These are phyloP conservation scores for Neurospora sp. DNA, from an alignment of 495 filamentous ascomycete genomes.

Conservation along the genomic window DNA sequence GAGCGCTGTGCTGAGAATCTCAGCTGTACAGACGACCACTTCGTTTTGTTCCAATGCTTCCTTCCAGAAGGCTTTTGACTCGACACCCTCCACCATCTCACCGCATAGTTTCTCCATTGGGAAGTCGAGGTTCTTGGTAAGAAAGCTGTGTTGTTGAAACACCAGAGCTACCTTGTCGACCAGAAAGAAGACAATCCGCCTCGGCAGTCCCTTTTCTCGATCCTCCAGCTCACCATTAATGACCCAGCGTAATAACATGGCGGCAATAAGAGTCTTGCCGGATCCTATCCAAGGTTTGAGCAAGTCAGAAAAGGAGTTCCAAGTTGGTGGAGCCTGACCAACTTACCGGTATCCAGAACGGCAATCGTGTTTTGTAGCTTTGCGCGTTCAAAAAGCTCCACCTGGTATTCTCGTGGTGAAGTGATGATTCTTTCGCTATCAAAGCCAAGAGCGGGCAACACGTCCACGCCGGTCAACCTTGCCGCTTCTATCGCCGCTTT, in stretches of 20 bases:
- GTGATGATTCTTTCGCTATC: slow-evolving; percentile 47
- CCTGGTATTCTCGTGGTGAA: slow-evolving; percentile 80
- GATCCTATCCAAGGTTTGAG: slow-evolving; percentile 48
- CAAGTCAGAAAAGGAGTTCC: background rate
- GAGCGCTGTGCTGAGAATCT: slow-evolving; percentile 72
- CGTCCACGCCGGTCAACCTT: slow-evolving; percentile 8
- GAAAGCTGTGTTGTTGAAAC: slow-evolving; percentile 78
- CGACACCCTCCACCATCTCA: slow-evolving; percentile 41
- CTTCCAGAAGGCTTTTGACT: slow-evolving; percentile 59
- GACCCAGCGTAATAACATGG: slow-evolving; percentile 68
- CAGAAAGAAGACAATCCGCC: slow-evolving; percentile 73
- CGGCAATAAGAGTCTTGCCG: slow-evolving; percentile 95
- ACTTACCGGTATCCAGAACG: slow-evolving; percentile 80
- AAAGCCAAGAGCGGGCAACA: slow-evolving; percentile 16
- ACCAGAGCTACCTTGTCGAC: slow-evolving; percentile 86
- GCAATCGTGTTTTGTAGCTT: slow-evolving; percentile 85
- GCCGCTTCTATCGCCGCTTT: slow-evolving; percentile 12
- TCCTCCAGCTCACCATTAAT: slow-evolving; percentile 70
- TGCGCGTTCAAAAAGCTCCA: slow-evolving; percentile 84
- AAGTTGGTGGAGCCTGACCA: background rate
- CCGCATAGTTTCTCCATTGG: slow-evolving; percentile 73
- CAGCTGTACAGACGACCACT: slow-evolving; percentile 91
- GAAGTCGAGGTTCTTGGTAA: slow-evolving; percentile 76
- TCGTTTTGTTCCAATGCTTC: slow-evolving; percentile 59
- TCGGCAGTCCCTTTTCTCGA: slow-evolving; percentile 48